A percentile compares a stretch with the other conserved stretches of the same genome.
Evolutionary conservation across 116 monocot species (phyloP).

Genomic region (Trichopus zeylanicus): DNA sequence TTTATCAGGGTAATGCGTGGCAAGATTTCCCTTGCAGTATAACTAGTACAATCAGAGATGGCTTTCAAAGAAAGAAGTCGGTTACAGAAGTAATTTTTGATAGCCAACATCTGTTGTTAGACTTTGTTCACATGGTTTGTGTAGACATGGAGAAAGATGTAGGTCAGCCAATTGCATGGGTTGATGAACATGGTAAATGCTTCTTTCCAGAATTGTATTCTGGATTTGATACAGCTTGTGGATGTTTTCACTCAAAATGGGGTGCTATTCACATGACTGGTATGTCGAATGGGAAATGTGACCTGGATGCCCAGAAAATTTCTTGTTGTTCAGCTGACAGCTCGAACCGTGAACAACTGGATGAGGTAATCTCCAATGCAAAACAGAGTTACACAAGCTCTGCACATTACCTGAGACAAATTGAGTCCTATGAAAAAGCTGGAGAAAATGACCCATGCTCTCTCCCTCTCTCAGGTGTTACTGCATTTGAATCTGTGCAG

Average conservation of each 20-base stretch:
- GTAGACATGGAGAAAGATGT: slow-evolving; percentile 38
- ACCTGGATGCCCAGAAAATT: slow-evolving; percentile 21
- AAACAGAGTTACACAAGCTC: slow-evolving; percentile 20
- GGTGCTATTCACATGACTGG: slow-evolving; percentile 8
- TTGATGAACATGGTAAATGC: slow-evolving; percentile 58
- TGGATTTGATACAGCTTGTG: slow-evolving; percentile 26
- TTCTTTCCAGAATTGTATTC: slow-evolving; percentile 54
- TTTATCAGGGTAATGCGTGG: slow-evolving; percentile 52
- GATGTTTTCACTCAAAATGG: slow-evolving; percentile 9
- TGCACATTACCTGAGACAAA: not conserved
- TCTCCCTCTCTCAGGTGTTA: slow-evolving; percentile 1
- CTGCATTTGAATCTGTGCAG: slow-evolving; percentile 9
- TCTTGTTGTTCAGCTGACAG: slow-evolving; percentile 50
- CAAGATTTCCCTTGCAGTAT: slow-evolving; percentile 47
- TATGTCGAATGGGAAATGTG: slow-evolving; percentile 25
- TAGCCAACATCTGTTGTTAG: slow-evolving; percentile 42
- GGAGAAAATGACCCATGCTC: slow-evolving; percentile 43
- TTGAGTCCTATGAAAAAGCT: slow-evolving; percentile 20
- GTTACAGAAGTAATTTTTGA: slow-evolving; percentile 42
- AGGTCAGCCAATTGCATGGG: slow-evolving; percentile 67
- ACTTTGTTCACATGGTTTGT: slow-evolving; percentile 71
- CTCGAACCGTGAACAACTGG: slow-evolving; percentile 41
- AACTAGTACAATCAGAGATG: slow-evolving; percentile 19
- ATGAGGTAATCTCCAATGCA: slow-evolving; percentile 21
- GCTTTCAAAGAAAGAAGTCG: slow-evolving; percentile 55